phyloP scores from a whole-genome alignment of 257 asterid species.

The Solanum piurae region DNA sequence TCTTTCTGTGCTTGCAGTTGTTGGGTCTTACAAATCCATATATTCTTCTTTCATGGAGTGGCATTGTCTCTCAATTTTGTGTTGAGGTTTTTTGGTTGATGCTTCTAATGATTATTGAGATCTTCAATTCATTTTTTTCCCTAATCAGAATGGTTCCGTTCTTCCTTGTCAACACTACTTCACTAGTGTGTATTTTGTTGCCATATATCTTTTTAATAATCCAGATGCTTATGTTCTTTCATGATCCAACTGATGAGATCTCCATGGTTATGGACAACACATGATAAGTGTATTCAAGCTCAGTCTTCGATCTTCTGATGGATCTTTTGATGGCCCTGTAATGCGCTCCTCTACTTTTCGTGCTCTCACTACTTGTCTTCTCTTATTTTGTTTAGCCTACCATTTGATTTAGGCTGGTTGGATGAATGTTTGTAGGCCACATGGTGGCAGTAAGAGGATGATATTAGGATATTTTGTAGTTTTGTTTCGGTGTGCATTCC shows the following conservation, averaged over 20 bases:
- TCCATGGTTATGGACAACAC: too few relatives aligned
- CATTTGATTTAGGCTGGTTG: neutral
- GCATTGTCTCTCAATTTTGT: neutral
- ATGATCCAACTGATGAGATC: neutral
- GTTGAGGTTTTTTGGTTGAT: neutral
- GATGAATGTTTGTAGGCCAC: neutral
- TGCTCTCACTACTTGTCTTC: neutral
- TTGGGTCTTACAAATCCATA: neutral
- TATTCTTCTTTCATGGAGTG: neutral
- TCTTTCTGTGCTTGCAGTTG: neutral
- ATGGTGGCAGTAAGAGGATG: neutral
- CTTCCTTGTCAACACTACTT: neutral
- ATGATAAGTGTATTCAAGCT: neutral
- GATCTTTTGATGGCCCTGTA: neutral
- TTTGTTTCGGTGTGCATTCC: neutral
- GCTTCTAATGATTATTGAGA: neutral
- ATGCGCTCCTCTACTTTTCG: neutral
- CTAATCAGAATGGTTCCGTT: neutral
- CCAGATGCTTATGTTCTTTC: neutral
- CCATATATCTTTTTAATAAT: too few relatives aligned
- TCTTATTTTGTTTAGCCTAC: neutral
- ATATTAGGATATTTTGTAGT: neutral
- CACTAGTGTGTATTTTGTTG: neutral
- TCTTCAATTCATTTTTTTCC: neutral
- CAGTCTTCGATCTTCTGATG: neutral